Conservation (phyloP, 2,329 filamentous ascomycete species). For the Diplodia sapinea region DNA sequence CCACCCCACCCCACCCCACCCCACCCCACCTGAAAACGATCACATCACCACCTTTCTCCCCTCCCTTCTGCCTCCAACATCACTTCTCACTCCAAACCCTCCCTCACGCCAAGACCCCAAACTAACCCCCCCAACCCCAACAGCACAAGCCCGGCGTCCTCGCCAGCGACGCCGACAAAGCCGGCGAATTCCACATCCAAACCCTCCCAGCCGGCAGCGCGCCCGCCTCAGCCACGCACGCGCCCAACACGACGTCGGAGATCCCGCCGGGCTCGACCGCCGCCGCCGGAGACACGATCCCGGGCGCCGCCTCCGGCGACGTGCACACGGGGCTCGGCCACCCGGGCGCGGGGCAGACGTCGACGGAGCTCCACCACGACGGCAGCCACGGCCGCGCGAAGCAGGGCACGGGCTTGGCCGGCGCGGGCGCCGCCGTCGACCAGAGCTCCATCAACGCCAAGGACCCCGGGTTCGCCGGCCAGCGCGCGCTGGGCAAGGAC, state of each 20-base stretch:
- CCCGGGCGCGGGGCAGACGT: constrained; percentile 57
- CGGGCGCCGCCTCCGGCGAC: constrained; percentile 59
- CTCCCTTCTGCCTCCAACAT: no score
- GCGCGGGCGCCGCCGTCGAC: constrained; percentile 47
- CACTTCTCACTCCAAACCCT: no score
- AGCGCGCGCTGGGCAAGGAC: constrained; percentile 48
- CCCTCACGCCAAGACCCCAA: not conserved
- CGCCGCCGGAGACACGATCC: constrained; percentile 55
- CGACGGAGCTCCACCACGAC: constrained; percentile 55
- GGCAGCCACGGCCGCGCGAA: constrained; percentile 52
- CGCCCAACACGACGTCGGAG: constrained; percentile 55
- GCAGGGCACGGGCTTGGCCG: constrained; percentile 51
- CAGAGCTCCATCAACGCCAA: constrained; percentile 39
- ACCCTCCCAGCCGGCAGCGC: constrained; percentile 68
- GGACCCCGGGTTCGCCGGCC: constrained; percentile 44
- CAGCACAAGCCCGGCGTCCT: constrained; percentile 69
- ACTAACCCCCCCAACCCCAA: not conserved
- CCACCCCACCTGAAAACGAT: not conserved
- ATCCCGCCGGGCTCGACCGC: constrained; percentile 45
- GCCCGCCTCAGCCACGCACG: constrained; percentile 56
- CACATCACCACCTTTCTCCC: no score
- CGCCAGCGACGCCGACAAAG: constrained; percentile 62
- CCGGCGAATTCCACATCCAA: constrained; percentile 69
- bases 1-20: no score
- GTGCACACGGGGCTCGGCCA: constrained; percentile 62